Evolutionary conservation across 2,329 filamentous ascomycete genomes (phyloP).

Genomic region (Huntiella omanensis): DNA sequence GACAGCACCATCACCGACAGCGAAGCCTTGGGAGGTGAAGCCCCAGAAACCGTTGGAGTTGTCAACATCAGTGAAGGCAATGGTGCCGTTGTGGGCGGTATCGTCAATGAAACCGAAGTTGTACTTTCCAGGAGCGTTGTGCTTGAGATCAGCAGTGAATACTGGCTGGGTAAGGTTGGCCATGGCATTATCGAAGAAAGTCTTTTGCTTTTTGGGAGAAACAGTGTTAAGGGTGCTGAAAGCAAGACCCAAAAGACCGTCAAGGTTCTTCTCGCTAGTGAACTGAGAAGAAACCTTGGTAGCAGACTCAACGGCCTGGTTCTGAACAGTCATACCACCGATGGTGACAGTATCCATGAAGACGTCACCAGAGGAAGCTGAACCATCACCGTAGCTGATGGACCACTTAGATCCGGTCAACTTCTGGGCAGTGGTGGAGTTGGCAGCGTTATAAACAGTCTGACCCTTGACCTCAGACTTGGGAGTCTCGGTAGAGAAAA

Average conservation of each 20-base stretch:
- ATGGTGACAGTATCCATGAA: slow-evolving; percentile 25
- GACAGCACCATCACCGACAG: slow-evolving; percentile 10
- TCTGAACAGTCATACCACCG: slow-evolving; percentile 21
- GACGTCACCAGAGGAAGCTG: slow-evolving; percentile 23
- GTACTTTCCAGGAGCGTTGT: slow-evolving; percentile 1
- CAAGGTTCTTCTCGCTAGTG: slow-evolving; percentile 18
- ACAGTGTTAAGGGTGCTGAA: slow-evolving; percentile 27
- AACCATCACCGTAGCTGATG: slow-evolving; percentile 27
- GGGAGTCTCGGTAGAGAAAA: slow-evolving; percentile 26
- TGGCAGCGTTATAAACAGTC: slow-evolving; percentile 21
- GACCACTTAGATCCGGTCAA: slow-evolving; percentile 21
- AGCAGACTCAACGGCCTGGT: slow-evolving; percentile 26
- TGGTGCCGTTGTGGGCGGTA: slow-evolving; percentile 33
- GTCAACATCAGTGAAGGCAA: slow-evolving; percentile 38
- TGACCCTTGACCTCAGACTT: slow-evolving; percentile 20
- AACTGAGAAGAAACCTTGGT: slow-evolving; percentile 22
- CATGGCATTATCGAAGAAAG: slow-evolving; percentile 22
- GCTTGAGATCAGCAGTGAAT: slow-evolving; percentile 6
- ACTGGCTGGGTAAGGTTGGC: neutral
- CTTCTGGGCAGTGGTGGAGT: slow-evolving; percentile 22
- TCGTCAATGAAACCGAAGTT: slow-evolving; percentile 30
- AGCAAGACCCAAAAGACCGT: slow-evolving; percentile 25
- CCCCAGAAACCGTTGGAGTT: slow-evolving; percentile 42
- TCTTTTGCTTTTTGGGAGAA: slow-evolving; percentile 21
- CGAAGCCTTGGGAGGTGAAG: slow-evolving; percentile 23